Base-by-base conservation (phyloP, 768 basidiomycete genomes). In the Boletus rex-veris region DNA sequence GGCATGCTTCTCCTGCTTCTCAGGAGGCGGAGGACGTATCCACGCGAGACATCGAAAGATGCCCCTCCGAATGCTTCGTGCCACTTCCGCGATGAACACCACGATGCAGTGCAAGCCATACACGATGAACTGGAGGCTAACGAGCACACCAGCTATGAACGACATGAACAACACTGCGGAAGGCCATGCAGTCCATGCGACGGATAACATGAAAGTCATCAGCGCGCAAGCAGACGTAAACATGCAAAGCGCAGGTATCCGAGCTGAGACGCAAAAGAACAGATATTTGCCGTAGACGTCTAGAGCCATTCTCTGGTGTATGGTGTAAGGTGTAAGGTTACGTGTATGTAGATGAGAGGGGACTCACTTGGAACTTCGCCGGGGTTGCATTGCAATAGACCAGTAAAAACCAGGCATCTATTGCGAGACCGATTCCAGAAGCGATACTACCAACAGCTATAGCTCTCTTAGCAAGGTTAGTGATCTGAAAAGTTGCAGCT, bases 181-280 rank as follows among this genome's bases (percentile, higher is more conserved):
- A 0, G 87, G 85, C 82, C 83, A 88, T 3, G 80, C 81, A 0
- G 72, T 71, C 71, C 79, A 88, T 4, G 86, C 84, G 7, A 88
- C 81, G 24, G 81, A 65, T 8, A 77, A 72, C 24, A 89, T 67
- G 70, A 88, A 89, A 2, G 64, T 58, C 74, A 84, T 82, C 8
- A 90, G 74, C 2, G 83, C 73, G n/a, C 79, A 41, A 0, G 80
- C 74, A 11, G 85, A 80, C 30, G 75, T 53, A 50, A 85, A 75
- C 74, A 84, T 80, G 64, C 83, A 82, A 7, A 88, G 37, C 5
- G 37, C 37, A 15, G 37, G 88, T 12, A 87, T 71, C 19, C 86
- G 79, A 7, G 86, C 75, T 1, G 83, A 81, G 14, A 90, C 74
- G 28, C 82, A 75, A 66, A 90, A 90, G 73, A 87, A 88, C 52